A percentile compares a stretch with the other conserved stretches of the same genome.
phyloP scores from a whole-genome alignment of 2,329 filamentous ascomycete species.

The Davidsoniella neocaledoniae region DNA sequence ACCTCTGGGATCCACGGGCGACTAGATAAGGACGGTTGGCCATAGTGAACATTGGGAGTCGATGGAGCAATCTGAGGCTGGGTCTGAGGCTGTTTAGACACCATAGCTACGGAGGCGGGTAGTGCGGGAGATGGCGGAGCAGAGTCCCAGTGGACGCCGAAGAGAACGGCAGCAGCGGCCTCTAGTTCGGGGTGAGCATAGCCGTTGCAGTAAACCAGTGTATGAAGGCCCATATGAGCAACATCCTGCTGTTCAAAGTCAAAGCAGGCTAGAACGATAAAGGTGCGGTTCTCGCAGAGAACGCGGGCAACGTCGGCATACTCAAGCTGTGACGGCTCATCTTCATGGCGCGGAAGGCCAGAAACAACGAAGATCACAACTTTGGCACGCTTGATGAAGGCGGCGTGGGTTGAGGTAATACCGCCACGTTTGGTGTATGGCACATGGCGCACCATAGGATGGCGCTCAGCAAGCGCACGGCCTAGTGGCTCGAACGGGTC shows the following conservation, averaged over 20 bases:
- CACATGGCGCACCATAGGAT: slow-evolving; percentile 49
- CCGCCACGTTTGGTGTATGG: slow-evolving; percentile 50
- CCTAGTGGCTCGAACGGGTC: slow-evolving; percentile 64
- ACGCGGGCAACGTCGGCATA: slow-evolving; percentile 28
- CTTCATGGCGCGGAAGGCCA: slow-evolving; percentile 24
- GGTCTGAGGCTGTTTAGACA: no score
- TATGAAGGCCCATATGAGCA: slow-evolving; percentile 29
- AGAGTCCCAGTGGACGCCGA: slow-evolving; percentile 21
- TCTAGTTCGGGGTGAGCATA: slow-evolving; percentile 32
- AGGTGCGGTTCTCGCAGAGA: slow-evolving; percentile 29
- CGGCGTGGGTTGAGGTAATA: slow-evolving; percentile 45
- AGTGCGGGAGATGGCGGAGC: slow-evolving; percentile 8
- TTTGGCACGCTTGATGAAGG: slow-evolving; percentile 43
- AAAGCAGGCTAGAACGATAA: slow-evolving; percentile 37
- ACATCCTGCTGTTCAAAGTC: slow-evolving; percentile 24
- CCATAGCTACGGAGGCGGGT: not conserved
- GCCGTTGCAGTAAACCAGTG: slow-evolving; percentile 31
- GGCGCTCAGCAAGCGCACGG: slow-evolving; percentile 40
- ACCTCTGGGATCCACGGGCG: slow-evolving; percentile 25
- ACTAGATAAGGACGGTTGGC: not conserved
- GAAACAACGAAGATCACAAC: slow-evolving; percentile 45
- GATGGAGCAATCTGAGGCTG: not conserved
- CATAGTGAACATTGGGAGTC: not conserved
- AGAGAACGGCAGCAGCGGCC: slow-evolving; percentile 34
- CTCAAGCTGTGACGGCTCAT: slow-evolving; percentile 34